Conservation (phyloP, 352 stramenopile species). For the Globisporangium recalcitrans region DNA sequence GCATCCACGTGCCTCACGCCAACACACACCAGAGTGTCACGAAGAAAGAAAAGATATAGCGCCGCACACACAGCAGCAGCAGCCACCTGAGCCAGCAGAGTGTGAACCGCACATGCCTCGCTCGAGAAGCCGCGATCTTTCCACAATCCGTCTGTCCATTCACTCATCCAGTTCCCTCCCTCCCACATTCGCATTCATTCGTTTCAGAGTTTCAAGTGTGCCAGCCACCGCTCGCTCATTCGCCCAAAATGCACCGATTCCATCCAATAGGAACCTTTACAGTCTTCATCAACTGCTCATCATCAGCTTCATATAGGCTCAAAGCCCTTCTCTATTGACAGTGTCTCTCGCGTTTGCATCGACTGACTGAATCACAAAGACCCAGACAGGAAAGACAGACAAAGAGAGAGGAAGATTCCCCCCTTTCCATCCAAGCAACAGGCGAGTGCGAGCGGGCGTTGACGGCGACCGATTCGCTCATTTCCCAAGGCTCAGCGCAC, state of each 20-base stretch:
- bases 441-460: background rate
- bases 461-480: background rate
- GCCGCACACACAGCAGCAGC: too few relatives aligned
- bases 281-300: too few relatives aligned
- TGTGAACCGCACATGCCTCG: background rate
- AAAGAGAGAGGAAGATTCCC: slow-evolving; percentile 7
- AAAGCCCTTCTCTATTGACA: slow-evolving; percentile 1
- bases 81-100: background rate
- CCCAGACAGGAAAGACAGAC: background rate
- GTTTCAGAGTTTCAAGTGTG: background rate
- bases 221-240: background rate
- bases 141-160: background rate
- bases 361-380: slow-evolving; percentile 7
- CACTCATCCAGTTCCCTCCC: too few relatives aligned
- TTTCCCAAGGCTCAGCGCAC: background rate
- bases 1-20: background rate
- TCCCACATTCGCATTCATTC: background rate
- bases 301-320: too few relatives aligned
- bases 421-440: slow-evolving; percentile 5
- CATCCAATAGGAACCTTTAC: background rate
- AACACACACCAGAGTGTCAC: too few relatives aligned
- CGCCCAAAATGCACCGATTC: background rate
- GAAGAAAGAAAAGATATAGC: background rate
- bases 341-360: slow-evolving; percentile 6
- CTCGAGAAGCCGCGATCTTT: slow-evolving; percentile 5